Evolutionary conservation across 2,329 filamentous ascomycete species (phyloP).

Genomic region (Trichoderma simmonsii): DNA sequence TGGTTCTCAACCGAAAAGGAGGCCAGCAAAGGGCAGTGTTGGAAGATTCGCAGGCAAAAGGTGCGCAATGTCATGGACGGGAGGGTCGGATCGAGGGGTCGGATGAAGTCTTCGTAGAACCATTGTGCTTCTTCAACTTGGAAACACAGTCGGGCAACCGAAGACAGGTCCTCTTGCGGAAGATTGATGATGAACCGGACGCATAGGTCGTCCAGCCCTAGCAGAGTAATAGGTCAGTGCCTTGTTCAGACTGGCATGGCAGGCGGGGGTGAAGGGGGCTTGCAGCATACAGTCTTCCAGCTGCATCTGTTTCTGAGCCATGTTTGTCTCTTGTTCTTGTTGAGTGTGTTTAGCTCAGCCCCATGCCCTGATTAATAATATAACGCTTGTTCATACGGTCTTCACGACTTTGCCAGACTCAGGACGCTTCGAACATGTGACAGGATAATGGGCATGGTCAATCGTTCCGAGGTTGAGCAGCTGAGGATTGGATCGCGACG

Average conservation of each 20-base stretch:
- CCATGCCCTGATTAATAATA: slow-evolving; percentile 28
- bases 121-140: slow-evolving; percentile 99
- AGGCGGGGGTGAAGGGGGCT: not conserved
- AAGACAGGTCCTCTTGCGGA: slow-evolving; percentile 83
- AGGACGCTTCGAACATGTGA: slow-evolving; percentile 30
- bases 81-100: slow-evolving; percentile 78
- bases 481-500: slow-evolving; percentile 11
- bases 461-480: slow-evolving; percentile 11
- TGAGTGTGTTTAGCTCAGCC: slow-evolving; percentile 21
- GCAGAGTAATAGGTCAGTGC: slow-evolving; percentile 26
- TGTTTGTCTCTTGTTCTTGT: slow-evolving; percentile 19
- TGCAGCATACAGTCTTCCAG: slow-evolving; percentile 73
- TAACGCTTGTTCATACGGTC: not conserved
- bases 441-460: slow-evolving; percentile 34
- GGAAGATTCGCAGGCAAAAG: slow-evolving; percentile 88
- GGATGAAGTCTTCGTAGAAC: slow-evolving; percentile 99
- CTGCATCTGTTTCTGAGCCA: slow-evolving; percentile 76
- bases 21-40: slow-evolving; percentile 86
- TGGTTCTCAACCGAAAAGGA: slow-evolving; percentile 75
- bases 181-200: slow-evolving; percentile 98
- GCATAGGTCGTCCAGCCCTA: slow-evolving; percentile 95
- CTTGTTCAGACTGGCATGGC: not conserved
- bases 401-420: slow-evolving; percentile 33
- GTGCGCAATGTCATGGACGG: slow-evolving; percentile 80
- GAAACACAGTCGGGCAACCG: slow-evolving; percentile 93